Conservation (phyloP, 1,139 yeast species). For the Nakaseomyces uthaithaninus region DNA sequence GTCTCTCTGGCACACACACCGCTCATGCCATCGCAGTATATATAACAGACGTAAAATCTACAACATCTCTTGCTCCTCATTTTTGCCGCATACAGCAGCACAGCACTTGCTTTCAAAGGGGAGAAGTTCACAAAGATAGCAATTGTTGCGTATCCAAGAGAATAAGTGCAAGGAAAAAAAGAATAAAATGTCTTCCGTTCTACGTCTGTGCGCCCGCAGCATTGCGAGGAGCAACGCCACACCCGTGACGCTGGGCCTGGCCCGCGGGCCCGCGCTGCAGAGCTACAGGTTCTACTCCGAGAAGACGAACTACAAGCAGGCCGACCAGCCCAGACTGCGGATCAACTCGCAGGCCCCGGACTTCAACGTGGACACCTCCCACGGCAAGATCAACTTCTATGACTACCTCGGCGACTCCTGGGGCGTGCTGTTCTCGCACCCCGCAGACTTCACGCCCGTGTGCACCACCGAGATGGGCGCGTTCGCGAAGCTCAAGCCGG, state of each 20-base stretch:
- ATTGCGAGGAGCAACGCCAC: neutral
- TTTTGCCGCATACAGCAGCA: too few species aligned
- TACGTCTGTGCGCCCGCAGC: neutral
- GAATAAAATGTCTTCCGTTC: neutral
- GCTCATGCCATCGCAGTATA: too few species aligned
- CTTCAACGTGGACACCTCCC: conserved; percentile 69
- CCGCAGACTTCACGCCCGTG: conserved; percentile 91
- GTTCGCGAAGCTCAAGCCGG: conserved; percentile 75
- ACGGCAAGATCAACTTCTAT: conserved; percentile 74
- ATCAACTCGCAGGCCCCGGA: conserved; percentile 69
- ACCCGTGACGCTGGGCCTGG: too few species aligned
- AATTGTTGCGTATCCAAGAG: too few species aligned
- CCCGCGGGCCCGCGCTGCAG: neutral
- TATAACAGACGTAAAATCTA: too few species aligned
- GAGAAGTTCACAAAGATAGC: too few species aligned
- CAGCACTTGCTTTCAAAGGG: too few species aligned
- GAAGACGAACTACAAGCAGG: conserved; percentile 34
- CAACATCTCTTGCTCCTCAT: too few species aligned
- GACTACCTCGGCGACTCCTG: conserved; percentile 73
- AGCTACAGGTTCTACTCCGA: conserved; percentile 1
- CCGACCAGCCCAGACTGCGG: conserved; percentile 62
- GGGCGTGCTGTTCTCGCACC: conserved; percentile 84
- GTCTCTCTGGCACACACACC: too few species aligned
- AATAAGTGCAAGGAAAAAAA: too few species aligned
- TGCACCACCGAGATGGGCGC: conserved; percentile 95